Conservation (phyloP, 2,329 filamentous ascomycete species). For the Trichoderma oligosporum region DNA sequence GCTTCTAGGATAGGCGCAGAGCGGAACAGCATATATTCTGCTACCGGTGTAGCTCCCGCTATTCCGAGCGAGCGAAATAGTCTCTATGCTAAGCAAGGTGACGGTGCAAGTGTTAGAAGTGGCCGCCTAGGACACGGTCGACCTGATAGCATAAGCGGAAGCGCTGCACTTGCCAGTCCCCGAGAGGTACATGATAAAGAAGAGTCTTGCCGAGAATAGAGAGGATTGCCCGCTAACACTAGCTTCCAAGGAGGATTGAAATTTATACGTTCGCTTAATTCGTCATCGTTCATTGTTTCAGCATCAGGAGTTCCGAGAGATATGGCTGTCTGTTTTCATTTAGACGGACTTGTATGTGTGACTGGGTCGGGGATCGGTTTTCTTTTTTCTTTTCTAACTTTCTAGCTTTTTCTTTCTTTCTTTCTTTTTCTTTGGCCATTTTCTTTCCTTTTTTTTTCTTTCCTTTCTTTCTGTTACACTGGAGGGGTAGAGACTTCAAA, state of each 20-base stretch:
- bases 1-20: constrained; percentile 49
- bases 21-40: constrained; percentile 77
- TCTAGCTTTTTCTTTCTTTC: not conserved
- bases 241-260: constrained; percentile 22
- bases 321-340: not conserved
- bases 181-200: constrained; percentile 42
- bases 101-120: constrained; percentile 75
- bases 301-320: constrained; percentile 3
- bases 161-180: constrained; percentile 63
- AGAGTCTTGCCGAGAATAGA: constrained; percentile 31
- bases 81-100: constrained; percentile 66
- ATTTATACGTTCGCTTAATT: not conserved
- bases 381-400: not conserved
- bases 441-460: not conserved
- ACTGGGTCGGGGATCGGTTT: not conserved
- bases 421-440: not conserved
- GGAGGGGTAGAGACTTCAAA: constrained; percentile 21
- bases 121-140: constrained; percentile 72
- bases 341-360: constrained; percentile 13
- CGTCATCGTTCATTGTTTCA: constrained; percentile 15
- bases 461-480: not conserved
- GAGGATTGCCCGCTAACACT: constrained; percentile 22
- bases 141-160: constrained; percentile 77
- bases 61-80: constrained; percentile 75
- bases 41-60: constrained; percentile 63